Conservation (phyloP, 1,284 basidiomycete genomes). For the Ceratobasidium papillatum region DNA sequence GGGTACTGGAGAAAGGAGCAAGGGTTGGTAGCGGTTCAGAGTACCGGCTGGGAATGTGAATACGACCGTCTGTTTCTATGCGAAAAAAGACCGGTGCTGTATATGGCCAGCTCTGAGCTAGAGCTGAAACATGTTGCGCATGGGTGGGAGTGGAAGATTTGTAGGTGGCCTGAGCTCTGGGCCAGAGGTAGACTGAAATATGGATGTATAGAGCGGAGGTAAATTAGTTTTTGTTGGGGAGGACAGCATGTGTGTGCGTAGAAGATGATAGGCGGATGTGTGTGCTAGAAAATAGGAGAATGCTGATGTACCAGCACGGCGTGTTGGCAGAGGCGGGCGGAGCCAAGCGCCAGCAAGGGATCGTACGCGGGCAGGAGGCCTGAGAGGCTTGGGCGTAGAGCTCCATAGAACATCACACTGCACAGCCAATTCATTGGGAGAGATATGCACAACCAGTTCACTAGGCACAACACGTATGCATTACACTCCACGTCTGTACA, state of each 20-base stretch:
- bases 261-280: constrained; percentile 6
- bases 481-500: constrained; percentile 8
- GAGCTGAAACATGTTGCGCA: constrained; percentile 2
- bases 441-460: neutral
- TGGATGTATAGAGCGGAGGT: neutral
- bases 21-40: too few relatives aligned
- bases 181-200: neutral
- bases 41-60: too few relatives aligned
- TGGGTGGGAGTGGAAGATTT: neutral
- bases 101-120: constrained; percentile 5
- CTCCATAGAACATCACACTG: neutral
- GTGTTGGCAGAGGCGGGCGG: neutral
- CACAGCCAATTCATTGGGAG: too few relatives aligned
- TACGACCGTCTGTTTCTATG: neutral
- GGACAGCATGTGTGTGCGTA: too few relatives aligned
- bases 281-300: neutral
- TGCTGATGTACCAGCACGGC: neutral
- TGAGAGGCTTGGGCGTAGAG: neutral
- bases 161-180: neutral
- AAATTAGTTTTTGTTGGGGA: neutral
- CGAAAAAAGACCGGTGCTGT: neutral
- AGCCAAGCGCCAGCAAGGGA: neutral
- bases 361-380: neutral
- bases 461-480: neutral
- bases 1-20: neutral